These are phyloP conservation scores for Arabidopsis suecica DNA, from an alignment of 345 rosid species.

Conservation along the genomic window DNA sequence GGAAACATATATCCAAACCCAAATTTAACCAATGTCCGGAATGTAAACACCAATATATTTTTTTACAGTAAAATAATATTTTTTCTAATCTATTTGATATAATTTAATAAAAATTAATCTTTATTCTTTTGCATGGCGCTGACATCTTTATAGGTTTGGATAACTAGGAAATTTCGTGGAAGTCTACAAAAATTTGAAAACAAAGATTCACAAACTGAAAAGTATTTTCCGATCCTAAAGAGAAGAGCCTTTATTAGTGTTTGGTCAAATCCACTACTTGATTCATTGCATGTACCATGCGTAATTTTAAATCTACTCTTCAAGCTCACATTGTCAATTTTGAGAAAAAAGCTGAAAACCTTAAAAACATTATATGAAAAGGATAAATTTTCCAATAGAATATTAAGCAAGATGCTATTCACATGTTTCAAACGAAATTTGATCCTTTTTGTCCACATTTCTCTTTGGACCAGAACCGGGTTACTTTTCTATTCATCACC, in stretches of 20 bases:
- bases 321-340: neutral
- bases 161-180: neutral
- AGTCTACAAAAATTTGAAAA: neutral
- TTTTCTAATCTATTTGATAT: too few species aligned
- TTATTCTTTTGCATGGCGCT: neutral
- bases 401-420: neutral
- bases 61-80: too few species aligned
- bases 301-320: neutral
- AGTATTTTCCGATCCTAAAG: neutral
- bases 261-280: constrained; percentile 8
- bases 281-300: neutral
- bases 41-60: too few species aligned
- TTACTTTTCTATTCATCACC: neutral
- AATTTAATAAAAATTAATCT: too few species aligned
- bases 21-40: too few species aligned
- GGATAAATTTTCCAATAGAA: neutral
- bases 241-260: neutral
- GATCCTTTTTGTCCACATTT: neutral
- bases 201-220: neutral
- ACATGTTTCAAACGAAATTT: neutral
- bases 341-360: neutral
- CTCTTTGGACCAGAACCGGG: neutral
- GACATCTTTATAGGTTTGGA: neutral
- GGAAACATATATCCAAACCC: too few species aligned
- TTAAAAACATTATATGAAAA: neutral